Evolutionary conservation across 2,329 filamentous ascomycete genomes (phyloP).

Genomic region (Akanthomyces lecanii): DNA sequence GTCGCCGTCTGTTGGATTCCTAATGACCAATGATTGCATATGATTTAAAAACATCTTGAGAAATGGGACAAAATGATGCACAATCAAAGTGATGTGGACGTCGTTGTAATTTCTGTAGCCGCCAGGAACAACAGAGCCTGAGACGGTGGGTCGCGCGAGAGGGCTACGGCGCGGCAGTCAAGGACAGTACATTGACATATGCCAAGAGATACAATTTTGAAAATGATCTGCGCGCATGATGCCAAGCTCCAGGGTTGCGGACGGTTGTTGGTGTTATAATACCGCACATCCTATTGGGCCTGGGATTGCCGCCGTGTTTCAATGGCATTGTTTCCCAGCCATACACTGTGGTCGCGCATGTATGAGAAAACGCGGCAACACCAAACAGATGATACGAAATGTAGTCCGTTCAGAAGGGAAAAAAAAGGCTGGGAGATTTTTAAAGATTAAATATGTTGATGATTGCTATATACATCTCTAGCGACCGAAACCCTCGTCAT

Average conservation of each 20-base stretch:
- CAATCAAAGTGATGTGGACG: not conserved
- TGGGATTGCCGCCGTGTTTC: conserved; percentile 1
- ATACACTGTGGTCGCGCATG: not conserved
- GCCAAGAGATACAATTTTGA: not conserved
- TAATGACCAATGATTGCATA: conserved; percentile 14
- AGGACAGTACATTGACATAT: not conserved
- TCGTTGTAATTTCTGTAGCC: conserved; percentile 9
- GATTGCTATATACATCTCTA: conserved; percentile 12
- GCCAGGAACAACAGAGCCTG: not conserved
- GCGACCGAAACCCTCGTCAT: not conserved
- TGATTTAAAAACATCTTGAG: not conserved
- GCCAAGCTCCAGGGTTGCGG: not conserved
- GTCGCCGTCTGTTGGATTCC: conserved; percentile 1
- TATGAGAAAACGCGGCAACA: too few relatives aligned
- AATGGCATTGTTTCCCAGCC: not conserved
- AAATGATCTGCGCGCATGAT: not conserved
- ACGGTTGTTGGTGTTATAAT: not conserved
- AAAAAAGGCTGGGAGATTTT: not conserved
- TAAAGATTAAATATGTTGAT: not conserved
- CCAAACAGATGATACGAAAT: not conserved
- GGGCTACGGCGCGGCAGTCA: not conserved
- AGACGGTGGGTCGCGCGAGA: not conserved
- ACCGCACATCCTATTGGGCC: not conserved
- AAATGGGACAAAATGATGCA: not conserved
- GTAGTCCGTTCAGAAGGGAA: not conserved